Percentiles rank a stretch among this genome's conserved stretches.
These are phyloP conservation scores for Fusarium robinianum DNA, from an alignment of 2,329 filamentous ascomycete genomes.

Conservation along the genomic window DNA sequence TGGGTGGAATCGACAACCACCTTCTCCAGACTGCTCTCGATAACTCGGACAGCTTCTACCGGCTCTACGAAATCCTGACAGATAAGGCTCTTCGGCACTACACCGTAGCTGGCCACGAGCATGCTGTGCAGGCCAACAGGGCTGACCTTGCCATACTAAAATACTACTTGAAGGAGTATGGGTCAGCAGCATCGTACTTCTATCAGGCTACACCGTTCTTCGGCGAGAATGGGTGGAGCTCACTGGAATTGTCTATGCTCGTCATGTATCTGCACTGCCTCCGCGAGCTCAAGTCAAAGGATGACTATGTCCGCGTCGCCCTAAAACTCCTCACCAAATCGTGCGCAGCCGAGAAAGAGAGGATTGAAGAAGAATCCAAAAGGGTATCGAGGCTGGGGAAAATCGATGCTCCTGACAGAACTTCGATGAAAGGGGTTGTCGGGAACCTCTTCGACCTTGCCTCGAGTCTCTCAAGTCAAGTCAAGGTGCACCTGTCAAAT, in stretches of 20 bases:
- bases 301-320: conserved; percentile 78
- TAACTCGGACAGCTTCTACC: conserved; percentile 66
- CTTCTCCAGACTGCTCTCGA: conserved; percentile 65
- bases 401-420: conserved; percentile 35
- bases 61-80: conserved; percentile 75
- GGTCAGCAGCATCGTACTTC: conserved; percentile 76
- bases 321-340: conserved; percentile 75
- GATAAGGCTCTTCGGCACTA: conserved; percentile 84
- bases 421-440: conserved; percentile 54
- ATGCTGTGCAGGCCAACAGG: conserved; percentile 76
- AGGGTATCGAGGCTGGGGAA: conserved; percentile 27
- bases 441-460: conserved; percentile 53
- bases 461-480: conserved; percentile 56
- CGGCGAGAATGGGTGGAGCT: conserved; percentile 75
- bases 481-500: conserved; percentile 69
- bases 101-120: conserved; percentile 74
- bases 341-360: conserved; percentile 58
- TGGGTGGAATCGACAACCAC: conserved; percentile 48
- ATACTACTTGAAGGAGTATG: conserved; percentile 74
- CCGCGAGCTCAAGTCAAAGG: conserved; percentile 72
- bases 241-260: conserved; percentile 81
- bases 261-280: conserved; percentile 85
- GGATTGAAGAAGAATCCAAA: conserved; percentile 45
- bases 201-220: conserved; percentile 79
- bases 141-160: conserved; percentile 87